Base-by-base conservation (phyloP, 2,329 filamentous ascomycete species). In the Exophiala viscosa region DNA sequence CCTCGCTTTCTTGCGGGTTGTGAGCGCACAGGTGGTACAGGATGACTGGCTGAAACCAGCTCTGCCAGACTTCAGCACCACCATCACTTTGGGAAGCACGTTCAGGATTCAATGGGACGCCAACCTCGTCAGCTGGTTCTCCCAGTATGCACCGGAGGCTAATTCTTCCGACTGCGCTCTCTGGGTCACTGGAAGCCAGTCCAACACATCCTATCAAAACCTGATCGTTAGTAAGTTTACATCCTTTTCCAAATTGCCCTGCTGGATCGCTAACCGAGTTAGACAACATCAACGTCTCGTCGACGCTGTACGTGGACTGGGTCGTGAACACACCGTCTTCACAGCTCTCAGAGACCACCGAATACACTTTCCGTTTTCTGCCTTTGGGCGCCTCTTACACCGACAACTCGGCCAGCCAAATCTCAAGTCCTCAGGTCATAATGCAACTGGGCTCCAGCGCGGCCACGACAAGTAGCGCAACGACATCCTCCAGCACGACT, bases 131-230 rank as follows among this genome's bases (percentile, higher is more conserved):
- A 7, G 45, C 32, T n/a, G 32, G 7, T 45, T 51, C 17, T 13
- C 40, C 9, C 5, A 32, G n/a, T 51, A 45, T 14, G 41, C 32
- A 34, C 41, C 40, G 17, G 18, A n/a, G 23, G 48, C 17, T 15
- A 31, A 46, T 15, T 14, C 18, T 5, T n/a, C n/a, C 13, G 46
- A 31, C 36, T 31, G 36, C 11, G 48, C 45, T 28, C 41, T 51
- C 13, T 51, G 48, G 48, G 46, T 51, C 32, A 51, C 48, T 10
- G 48, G 36, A 23, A 45, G 34, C 31, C 32, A 45, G n/a, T 15
- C 34, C n/a, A 39, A 50, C 32, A 11, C 39, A 28, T 28, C 23
- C 5, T 48, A 48, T 14, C 32, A 39, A 15, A 31, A 43, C 8
- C 47, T 35, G 9, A 50, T 50, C 33, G 39, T 39, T 7, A 28